A percentile compares a stretch with the other conserved stretches of the same genome.
phyloP scores from a whole-genome alignment of 2,329 filamentous ascomycete species.

The Penicillium olsonii region DNA sequence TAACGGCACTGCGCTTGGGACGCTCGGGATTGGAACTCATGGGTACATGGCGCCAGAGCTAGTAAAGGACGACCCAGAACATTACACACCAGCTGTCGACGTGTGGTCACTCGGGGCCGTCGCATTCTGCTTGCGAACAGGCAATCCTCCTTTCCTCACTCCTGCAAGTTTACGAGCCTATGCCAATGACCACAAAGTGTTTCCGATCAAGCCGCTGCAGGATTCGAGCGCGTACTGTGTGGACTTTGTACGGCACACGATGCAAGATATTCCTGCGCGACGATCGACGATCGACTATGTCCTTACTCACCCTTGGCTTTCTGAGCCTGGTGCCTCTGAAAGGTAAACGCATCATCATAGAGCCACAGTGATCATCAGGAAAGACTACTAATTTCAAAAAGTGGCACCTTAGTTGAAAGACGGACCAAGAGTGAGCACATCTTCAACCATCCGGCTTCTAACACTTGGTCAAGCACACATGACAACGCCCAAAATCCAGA shows the following conservation, averaged over 20 bases:
- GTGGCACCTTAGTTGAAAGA: neutral
- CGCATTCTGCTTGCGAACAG: neutral
- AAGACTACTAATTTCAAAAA: neutral
- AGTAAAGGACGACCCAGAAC: neutral
- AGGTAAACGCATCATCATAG: neutral
- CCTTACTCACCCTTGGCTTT: neutral
- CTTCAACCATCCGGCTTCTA: neutral
- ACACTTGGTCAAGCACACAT: neutral
- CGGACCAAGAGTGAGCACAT: neutral
- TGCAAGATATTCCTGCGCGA: neutral
- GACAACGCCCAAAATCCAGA: neutral
- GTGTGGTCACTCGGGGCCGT: neutral
- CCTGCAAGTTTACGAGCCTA: neutral
- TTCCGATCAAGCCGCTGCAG: neutral
- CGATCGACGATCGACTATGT: neutral
- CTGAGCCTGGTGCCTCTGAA: neutral
- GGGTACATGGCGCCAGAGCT: neutral
- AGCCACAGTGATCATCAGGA: too few relatives aligned
- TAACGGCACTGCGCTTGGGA: neutral
- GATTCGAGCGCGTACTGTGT: neutral
- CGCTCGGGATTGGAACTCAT: neutral
- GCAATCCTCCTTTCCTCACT: neutral
- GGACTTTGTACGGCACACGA: neutral
- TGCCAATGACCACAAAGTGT: neutral
- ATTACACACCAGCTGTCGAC: neutral